Percentiles rank a stretch among this genome's conserved stretches.
These are phyloP conservation scores for Prunus davidiana DNA, from an alignment of 306 rosid genomes.

Conservation along the genomic window DNA sequence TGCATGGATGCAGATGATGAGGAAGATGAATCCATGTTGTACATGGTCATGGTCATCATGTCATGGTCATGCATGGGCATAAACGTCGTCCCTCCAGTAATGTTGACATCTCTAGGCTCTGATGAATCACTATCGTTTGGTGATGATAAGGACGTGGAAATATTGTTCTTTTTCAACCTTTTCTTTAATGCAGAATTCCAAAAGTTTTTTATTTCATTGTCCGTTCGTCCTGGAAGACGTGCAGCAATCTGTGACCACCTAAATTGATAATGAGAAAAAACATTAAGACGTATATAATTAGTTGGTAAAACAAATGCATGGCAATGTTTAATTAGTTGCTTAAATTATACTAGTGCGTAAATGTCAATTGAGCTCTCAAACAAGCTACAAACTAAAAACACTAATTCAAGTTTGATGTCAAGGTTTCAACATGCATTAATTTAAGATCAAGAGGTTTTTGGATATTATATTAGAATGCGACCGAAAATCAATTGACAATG, in stretches of 20 bases:
- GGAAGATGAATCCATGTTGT: constrained; percentile 69
- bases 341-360: not conserved
- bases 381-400: no score
- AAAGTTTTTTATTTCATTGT: constrained; percentile 92
- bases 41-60: constrained; percentile 6
- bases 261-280: constrained; percentile 1
- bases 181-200: constrained; percentile 91
- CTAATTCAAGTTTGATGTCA: no score
- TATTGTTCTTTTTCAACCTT: constrained; percentile 41
- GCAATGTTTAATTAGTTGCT: not conserved
- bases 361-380: no score
- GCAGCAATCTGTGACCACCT: constrained; percentile 99
- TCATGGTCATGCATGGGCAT: constrained; percentile 39
- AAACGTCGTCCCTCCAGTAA: constrained; percentile 23
- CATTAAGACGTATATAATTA: no score
- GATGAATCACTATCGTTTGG: constrained; percentile 55
- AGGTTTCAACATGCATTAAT: no score
- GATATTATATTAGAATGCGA: no score
- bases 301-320: not conserved
- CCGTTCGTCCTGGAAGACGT: constrained; percentile 92
- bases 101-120: constrained; percentile 33
- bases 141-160: constrained; percentile 32
- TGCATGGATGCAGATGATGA: constrained; percentile 59
- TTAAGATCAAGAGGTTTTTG: no score
- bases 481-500: no score